Percentiles rank a stretch among this genome's conserved stretches.
Conservation (phyloP, 1,284 basidiomycete species). For the Ganoderma meredithae region DNA sequence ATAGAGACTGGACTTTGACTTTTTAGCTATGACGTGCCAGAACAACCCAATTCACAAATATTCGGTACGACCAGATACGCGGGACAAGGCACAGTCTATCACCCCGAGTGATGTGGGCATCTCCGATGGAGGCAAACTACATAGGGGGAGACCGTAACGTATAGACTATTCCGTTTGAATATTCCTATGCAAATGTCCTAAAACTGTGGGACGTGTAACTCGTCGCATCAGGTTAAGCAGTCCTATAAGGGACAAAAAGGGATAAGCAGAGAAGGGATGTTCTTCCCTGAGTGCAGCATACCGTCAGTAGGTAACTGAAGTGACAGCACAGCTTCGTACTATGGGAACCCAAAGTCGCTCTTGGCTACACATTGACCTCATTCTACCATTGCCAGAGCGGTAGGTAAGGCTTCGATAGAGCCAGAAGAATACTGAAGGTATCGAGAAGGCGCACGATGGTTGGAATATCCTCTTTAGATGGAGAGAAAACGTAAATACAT, state of each 20-base stretch:
- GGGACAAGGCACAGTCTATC: too few relatives aligned
- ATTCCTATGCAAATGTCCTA: neutral
- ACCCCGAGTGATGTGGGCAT: slow-evolving; percentile 26
- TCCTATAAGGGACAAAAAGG: neutral
- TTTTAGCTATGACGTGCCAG: too few relatives aligned
- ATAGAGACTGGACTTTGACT: too few relatives aligned
- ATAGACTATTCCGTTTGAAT: neutral
- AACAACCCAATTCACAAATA: neutral
- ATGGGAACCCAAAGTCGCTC: slow-evolving; percentile 23
- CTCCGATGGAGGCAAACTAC: neutral
- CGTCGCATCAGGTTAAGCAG: too few relatives aligned
- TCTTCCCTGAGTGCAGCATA: slow-evolving; percentile 33
- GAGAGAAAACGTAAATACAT: slow-evolving; percentile 26
- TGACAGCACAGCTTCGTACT: slow-evolving; percentile 28
- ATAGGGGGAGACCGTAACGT: neutral
- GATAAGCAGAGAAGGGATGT: slow-evolving; percentile 15
- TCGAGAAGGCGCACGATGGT: slow-evolving; percentile 48
- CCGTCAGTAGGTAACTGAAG: slow-evolving; percentile 22
- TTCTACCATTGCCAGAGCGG: slow-evolving; percentile 39
- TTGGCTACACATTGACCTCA: slow-evolving; percentile 38
- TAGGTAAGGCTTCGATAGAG: slow-evolving; percentile 74
- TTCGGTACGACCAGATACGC: neutral
- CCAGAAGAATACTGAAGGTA: slow-evolving; percentile 40
- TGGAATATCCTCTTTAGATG: slow-evolving; percentile 26
- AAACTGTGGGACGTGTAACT: neutral